Base-by-base conservation (phyloP, 2,329 filamentous ascomycete species). In the Zasmidium angulare region DNA sequence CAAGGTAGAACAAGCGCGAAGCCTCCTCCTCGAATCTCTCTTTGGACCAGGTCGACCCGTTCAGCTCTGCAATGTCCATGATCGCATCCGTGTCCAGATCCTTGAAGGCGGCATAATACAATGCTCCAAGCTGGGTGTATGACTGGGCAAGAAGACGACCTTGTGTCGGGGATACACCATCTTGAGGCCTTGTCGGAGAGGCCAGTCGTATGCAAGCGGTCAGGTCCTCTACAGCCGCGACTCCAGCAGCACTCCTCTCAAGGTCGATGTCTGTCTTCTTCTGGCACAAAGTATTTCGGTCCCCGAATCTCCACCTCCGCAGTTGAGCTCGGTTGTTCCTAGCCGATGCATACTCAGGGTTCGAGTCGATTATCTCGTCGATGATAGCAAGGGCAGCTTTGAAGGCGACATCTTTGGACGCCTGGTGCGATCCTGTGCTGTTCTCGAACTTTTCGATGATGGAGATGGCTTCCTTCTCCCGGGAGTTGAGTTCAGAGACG, bases 261-360 rank as follows among this genome's bases (percentile, higher is more conserved):
- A 21, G 19, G 11, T 63, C 17, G 17, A 50, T 17, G 17, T 31
- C n/a, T 31, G 55, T 36, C 23, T 50, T 50, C 3, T 36, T 46
- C n/a, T 64, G 64, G 29, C 60, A 64, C 10, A 70, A 51, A 20
- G 60, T 55, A 40, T 66, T 64, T 3, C 78, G 75, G 68, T 89
- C 86, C 11, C 86, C 87, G 63, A 88, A 69, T 26, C 61, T 60
- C 68, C 67, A 69, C 29, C 68, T 56, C 21, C 65, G 55, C 6
- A 86, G 57, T 72, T 93, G 90, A 2, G 87, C 89, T 52, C 89
- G 82, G 74, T 93, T 93, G 71, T 91, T 89, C 59, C 85, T 83
- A 4, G 86, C 88, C 63, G 87, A 90, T 21, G 89, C 88, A 73
- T 93, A 93, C 29, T 77, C 74, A 2, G 89, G 87, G 55, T 85